A percentile compares a stretch with the other conserved stretches of the same genome.
Conservation (phyloP, 257 asterid species). For the Primulina tabacum region DNA sequence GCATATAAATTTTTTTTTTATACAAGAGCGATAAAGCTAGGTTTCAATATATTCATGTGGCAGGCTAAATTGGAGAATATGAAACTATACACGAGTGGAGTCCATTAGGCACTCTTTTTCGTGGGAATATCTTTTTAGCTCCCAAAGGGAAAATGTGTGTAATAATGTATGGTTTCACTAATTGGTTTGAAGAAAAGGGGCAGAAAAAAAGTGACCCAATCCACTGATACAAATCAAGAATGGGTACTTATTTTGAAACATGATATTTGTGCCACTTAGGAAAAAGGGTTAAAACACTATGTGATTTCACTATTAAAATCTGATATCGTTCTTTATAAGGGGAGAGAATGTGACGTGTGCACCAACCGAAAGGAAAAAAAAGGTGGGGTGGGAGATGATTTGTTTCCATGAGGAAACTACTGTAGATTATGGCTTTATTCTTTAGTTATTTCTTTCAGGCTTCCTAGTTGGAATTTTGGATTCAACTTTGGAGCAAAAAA, state of each 20-base stretch:
- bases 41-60: neutral
- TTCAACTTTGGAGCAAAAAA: slow-evolving; percentile 33
- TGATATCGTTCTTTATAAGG: slow-evolving; percentile 14
- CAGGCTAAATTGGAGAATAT: neutral
- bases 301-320: neutral
- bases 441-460: neutral
- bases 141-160: neutral
- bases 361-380: slow-evolving; percentile 29
- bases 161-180: slow-evolving; percentile 14
- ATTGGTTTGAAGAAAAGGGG: neutral
- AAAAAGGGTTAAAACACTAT: slow-evolving; percentile 34
- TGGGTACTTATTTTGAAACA: slow-evolving; percentile 26
- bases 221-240: slow-evolving; percentile 20
- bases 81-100: neutral
- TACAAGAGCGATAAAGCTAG: slow-evolving; percentile 6
- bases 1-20: no score
- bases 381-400: neutral
- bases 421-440: no score
- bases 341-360: slow-evolving; percentile 29
- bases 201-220: neutral
- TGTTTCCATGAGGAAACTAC: neutral
- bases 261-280: slow-evolving; percentile 27
- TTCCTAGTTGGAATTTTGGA: slow-evolving; percentile 32
- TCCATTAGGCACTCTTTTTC: neutral
- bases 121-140: neutral